Evolutionary conservation across 2,329 filamentous ascomycete species (phyloP).

Genomic region (Exserohilum turcica): DNA sequence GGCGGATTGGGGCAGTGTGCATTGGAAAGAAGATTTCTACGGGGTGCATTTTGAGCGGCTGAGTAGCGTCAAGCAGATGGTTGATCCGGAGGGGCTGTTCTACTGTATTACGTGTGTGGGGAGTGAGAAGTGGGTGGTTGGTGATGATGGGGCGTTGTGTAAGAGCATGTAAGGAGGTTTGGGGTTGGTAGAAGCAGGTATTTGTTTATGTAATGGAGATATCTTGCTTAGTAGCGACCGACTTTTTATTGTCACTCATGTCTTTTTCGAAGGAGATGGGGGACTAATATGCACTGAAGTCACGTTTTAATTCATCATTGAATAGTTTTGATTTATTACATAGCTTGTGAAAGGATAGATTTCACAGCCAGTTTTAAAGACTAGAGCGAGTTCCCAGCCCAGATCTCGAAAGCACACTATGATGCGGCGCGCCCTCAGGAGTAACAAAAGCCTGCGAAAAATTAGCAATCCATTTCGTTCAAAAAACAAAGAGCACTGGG

Average conservation of each 20-base stretch:
- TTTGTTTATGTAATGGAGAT: too few species aligned
- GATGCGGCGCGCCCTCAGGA: not conserved
- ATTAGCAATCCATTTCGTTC: not conserved
- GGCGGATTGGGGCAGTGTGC: not conserved
- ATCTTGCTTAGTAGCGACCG: too few species aligned
- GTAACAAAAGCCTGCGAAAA: not conserved
- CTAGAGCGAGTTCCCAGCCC: not conserved
- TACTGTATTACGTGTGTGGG: slow-evolving; percentile 1
- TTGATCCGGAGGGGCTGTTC: not conserved
- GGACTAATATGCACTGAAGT: too few species aligned
- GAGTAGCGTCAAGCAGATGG: not conserved
- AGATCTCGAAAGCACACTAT: not conserved
- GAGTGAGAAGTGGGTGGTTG: not conserved
- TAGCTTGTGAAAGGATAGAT: not conserved
- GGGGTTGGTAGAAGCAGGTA: not conserved
- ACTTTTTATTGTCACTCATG: too few species aligned
- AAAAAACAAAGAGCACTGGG: not conserved
- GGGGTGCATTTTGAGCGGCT: not conserved
- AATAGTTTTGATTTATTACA: too few species aligned
- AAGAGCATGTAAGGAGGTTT: not conserved
- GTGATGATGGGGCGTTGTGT: not conserved
- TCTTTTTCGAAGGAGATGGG: too few species aligned
- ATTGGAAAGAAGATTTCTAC: slow-evolving; percentile 1
- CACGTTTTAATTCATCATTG: too few species aligned
- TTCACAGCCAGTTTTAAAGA: not conserved